Base-by-base conservation (phyloP, 345 rosid genomes). In the Arabis hirsuta region DNA sequence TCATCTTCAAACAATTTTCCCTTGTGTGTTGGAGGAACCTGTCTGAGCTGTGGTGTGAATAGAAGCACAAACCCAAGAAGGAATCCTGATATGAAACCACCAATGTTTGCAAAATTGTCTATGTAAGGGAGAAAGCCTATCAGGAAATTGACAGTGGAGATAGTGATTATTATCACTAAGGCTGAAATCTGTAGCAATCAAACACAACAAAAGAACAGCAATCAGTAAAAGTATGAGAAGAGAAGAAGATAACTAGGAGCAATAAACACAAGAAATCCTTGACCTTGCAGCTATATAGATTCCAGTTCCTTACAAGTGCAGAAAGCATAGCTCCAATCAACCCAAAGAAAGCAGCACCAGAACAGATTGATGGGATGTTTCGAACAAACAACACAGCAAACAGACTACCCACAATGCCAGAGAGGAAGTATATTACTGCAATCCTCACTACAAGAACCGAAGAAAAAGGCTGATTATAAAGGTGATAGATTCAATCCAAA, bases 281-380 rank as follows among this genome's bases (percentile, higher is more conserved):
- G 74, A 94, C 97, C 96, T 89, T 89, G 59, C 80, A 43, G 65
- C 74, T 83, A 72, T 86, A 87, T 48, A 82, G 64, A 65, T 80
- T 77, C 97, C 97, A 90, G 87, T 87, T 81, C 65, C 81, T 75
- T 64, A 82, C 38, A 53, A 94, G 84, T 55, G 81, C 84, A 73
- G 97, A 86, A 54, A 87, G 74, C 81, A 86, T 84, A 53, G 97
- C 86, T 73, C 97, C 97, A 73, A 94, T 77, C 67, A 94, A 78
- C 19, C 98, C 97, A 70, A 85, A 84, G 62, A 86, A 74, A 73
- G 91, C 82, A 76, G 82, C 90, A 65, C 87, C 85, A 34, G 97
- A 79, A 78, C 82, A 76, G 52, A 87, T 84, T 45, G 72, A 83
- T 4, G 98, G 92, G 69, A 82, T 82, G 73, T 88, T 82, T 62